Evolutionary conservation across 352 stramenopile genomes (phyloP).

Genomic region (Globisporangium recalcitrans): DNA sequence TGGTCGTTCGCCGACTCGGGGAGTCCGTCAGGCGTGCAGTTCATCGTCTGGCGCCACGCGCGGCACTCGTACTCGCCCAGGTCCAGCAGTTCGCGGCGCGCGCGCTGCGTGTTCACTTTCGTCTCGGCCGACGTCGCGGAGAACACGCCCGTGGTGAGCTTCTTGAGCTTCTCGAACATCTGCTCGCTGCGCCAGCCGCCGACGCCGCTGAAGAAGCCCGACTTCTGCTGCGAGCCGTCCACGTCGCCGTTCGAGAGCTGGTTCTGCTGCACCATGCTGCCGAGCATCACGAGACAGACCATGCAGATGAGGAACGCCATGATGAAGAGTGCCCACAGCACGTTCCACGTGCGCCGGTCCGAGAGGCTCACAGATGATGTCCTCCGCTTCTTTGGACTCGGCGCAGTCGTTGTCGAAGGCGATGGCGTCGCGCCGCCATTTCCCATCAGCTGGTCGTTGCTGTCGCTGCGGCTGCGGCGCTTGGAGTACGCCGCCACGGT

Average conservation of each 20-base stretch:
- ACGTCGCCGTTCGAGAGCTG: constrained; percentile 40
- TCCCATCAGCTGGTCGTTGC: constrained; percentile 8
- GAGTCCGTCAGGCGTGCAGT: constrained; percentile 17
- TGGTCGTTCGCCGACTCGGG: constrained; percentile 11
- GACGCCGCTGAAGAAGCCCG: constrained; percentile 25
- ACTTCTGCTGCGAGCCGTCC: constrained; percentile 21
- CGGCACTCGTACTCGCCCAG: constrained; percentile 31
- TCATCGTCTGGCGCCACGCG: constrained; percentile 18
- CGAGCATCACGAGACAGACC: constrained; percentile 44
- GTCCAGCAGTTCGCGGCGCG: constrained; percentile 20
- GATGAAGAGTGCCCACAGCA: constrained; percentile 44
- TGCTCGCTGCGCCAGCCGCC: constrained; percentile 31
- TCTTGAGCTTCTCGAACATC: constrained; percentile 39
- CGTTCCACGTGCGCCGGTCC: constrained; percentile 33
- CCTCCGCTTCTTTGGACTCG: background rate
- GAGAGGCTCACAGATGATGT: constrained; percentile 8
- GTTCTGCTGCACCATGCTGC: constrained; percentile 40
- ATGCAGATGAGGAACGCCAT: constrained; percentile 39
- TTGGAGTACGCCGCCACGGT: constrained; percentile 15
- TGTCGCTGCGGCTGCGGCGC: constrained; percentile 26
- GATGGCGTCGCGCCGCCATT: background rate
- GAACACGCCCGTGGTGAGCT: constrained; percentile 11
- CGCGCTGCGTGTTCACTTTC: constrained; percentile 10
- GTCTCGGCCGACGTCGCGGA: constrained; percentile 2
- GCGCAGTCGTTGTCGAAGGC: background rate